Evolutionary conservation across 257 asterid species (phyloP), one percentile per base, ranked within the genome.

Genomic region (Paraleonurus japonicus): DNA sequence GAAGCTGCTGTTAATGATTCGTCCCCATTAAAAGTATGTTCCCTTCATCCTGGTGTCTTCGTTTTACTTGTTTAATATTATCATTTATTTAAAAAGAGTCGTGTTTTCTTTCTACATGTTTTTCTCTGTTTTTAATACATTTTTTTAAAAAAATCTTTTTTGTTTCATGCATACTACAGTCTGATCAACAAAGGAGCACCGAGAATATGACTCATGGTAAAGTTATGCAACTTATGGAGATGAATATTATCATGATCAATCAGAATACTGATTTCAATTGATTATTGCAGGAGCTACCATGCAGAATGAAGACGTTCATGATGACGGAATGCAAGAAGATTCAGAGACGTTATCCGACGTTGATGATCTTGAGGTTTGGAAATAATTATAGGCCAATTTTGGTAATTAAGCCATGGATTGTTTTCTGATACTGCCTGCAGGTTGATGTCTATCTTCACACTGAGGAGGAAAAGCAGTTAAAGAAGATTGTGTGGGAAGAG

Each of bases 401-500:
- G 43, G 69, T 55, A 59, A 10, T 17, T 22, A 15, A 70, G 33
- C 24, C 22, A 41, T 16, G 30, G 61, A 13, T 19, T 59, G 10
- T 45, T 61, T 58, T 57, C 71, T 70, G 67, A 71, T 77, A 61
- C 55, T 78, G 65, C 0, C 1, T 28, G 72, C 87, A 92, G 98
- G 94, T 90, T 43, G 82, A 82, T 33, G 60, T 73, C 64, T 93
- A 89, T 80, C 87, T 93, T 78, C 84, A 80, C 70, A 89, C 54
- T 45, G 87, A 89, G 76, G 86, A 90, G 84, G 98, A 89, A 83
- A 87, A 81, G 75, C 69, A 41, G 47, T 78, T 58, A 2, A 90
- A 87, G 91, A 83, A 83, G 78, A 80, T 84, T 30, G 81, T 93
- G 39, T 93, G 97, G 98, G 95, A 86, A 79, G 83, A 79, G 81